phyloP scores from a whole-genome alignment of 1,284 basidiomycete species.

The Puccinia triticina region DNA sequence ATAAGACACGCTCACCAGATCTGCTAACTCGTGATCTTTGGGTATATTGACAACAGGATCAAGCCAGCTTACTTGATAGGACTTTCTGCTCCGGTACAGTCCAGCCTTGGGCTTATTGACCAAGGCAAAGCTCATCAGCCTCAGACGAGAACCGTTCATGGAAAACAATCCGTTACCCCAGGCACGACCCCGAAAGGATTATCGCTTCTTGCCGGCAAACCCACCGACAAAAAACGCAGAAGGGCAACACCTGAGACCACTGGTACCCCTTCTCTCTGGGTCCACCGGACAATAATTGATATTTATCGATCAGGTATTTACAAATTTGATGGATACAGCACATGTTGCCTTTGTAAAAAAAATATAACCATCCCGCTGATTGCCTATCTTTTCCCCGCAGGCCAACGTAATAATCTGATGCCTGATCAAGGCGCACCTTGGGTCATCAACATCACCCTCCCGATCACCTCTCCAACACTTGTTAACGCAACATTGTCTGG shows the following conservation, averaged over 20 bases:
- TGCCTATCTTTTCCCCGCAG: constrained; percentile 22
- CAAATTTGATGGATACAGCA: neutral
- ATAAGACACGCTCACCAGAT: neutral
- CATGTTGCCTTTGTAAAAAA: neutral
- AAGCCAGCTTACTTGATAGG: constrained; percentile 37
- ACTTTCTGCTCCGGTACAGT: constrained; percentile 20
- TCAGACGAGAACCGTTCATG: constrained; percentile 9
- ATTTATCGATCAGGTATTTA: constrained; percentile 46
- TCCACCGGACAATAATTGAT: constrained; percentile 42
- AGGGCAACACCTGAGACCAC: neutral
- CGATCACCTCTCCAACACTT: constrained; percentile 38
- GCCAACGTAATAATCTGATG: constrained; percentile 55
- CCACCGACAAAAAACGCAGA: neutral
- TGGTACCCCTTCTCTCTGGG: constrained; percentile 4
- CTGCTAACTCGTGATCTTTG: neutral
- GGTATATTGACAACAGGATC: neutral
- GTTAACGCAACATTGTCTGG: constrained; percentile 36
- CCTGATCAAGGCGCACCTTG: constrained; percentile 55
- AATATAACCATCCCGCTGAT: neutral
- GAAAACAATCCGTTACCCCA: constrained; percentile 6
- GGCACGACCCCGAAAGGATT: neutral
- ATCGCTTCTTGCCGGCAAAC: neutral
- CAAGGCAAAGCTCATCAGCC: neutral
- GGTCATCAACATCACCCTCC: constrained; percentile 57
- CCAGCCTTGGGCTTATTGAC: neutral